Base-by-base conservation (phyloP, 345 rosid genomes). In the Kandelia obovata region DNA sequence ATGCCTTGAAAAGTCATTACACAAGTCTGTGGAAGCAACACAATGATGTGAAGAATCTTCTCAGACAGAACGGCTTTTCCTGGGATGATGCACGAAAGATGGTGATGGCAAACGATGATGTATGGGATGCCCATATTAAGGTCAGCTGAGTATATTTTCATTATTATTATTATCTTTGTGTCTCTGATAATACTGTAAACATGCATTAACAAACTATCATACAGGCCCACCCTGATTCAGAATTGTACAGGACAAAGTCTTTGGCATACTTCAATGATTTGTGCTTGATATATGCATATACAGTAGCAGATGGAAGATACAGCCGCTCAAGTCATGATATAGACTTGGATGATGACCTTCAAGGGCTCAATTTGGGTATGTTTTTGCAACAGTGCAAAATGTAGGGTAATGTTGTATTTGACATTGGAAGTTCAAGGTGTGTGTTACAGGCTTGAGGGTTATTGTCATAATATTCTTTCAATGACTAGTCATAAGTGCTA, bases 221-320 rank as follows among this genome's bases (percentile, higher is more conserved):
- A 69, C 84, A 85, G 88, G 75, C 73, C 56, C 75, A 80, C 62
- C 84, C 86, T 25, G 88, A 78, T 76, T 78, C 78, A 53, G 81
- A 71, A 60, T 28, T 43, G 31, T 82, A 76, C 70, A 76, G 72
- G 77, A 76, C 67, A 53, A 80, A 67, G 75, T 65, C 74, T 53
- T 76, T 80, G 80, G 25, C 60, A 72, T 72, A 76, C 67, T 85
- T 80, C 69, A 71, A 77, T 59, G 84, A 85, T 75, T 57, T 85
- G 71, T 82, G 86, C 80, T 70, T 78, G 75, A 80, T 85, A 66
- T 85, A 74, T 76, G 84, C 83, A 13, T 82, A 85, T 73, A 76
- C 81, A 43, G 69, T 65, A 28, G 88, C 88, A 2, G 88, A 85
- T 82, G 88, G 88, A 70, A 80, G 88, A 68, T 82, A 80, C 73